Conservation (phyloP, 148 eudicot species). For the Silene conica region DNA sequence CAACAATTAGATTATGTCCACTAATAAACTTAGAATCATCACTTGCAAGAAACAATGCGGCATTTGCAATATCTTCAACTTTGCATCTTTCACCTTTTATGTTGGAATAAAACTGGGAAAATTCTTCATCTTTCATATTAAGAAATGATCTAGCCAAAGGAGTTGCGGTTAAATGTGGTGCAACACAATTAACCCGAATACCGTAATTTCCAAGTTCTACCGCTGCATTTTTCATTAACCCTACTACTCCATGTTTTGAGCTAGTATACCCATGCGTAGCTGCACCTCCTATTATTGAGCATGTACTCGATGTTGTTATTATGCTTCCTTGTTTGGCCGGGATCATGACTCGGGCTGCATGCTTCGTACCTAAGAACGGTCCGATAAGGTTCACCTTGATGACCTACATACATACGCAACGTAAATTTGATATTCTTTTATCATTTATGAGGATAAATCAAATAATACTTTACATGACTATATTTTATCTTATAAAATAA, state of each 20-base stretch:
- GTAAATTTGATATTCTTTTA: too few relatives aligned
- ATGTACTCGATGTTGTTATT: slow-evolving; percentile 24
- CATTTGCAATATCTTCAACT: slow-evolving; percentile 27
- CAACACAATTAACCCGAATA: slow-evolving; percentile 38
- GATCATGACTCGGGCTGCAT: slow-evolving; percentile 40
- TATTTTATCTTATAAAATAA: too few relatives aligned
- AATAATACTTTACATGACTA: too few relatives aligned
- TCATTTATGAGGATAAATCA: too few relatives aligned
- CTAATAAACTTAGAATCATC: slow-evolving; percentile 32
- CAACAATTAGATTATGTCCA: slow-evolving; percentile 28
- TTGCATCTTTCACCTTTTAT: slow-evolving; percentile 22
- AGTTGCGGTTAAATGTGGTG: slow-evolving; percentile 25
- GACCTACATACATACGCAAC: too few relatives aligned
- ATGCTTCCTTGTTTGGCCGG: slow-evolving; percentile 29
- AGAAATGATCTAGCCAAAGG: slow-evolving; percentile 12
- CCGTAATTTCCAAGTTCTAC: slow-evolving; percentile 37
- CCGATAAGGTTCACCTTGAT: slow-evolving; percentile 29
- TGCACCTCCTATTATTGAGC: slow-evolving; percentile 19
- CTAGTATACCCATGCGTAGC: slow-evolving; percentile 26
- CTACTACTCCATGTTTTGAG: slow-evolving; percentile 34
- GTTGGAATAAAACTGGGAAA: slow-evolving; percentile 15
- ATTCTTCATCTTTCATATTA: slow-evolving; percentile 13
- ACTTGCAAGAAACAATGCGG: slow-evolving; percentile 26
- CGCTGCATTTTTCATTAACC: slow-evolving; percentile 28
- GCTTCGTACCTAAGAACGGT: slow-evolving; percentile 33